These are phyloP conservation scores for Patellaria atrata DNA, from an alignment of 495 filamentous ascomycete species.

Conservation along the genomic window DNA sequence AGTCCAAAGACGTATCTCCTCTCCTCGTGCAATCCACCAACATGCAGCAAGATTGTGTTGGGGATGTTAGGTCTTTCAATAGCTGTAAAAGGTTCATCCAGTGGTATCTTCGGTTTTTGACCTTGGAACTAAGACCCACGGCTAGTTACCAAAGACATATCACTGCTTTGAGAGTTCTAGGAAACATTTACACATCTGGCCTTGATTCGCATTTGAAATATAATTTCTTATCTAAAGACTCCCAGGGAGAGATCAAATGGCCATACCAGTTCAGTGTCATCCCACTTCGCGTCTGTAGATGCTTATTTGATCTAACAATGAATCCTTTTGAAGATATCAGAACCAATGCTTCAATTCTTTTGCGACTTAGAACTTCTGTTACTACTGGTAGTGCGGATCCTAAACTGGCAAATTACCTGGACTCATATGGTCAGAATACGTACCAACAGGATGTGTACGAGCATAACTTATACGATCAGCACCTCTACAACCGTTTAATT, in stretches of 20 bases:
- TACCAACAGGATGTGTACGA: background rate
- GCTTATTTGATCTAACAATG: conserved; percentile 61
- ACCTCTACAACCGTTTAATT: too few relatives aligned
- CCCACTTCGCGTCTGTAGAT: conserved; percentile 30
- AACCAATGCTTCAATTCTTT: conserved; percentile 41
- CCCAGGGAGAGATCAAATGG: conserved; percentile 32
- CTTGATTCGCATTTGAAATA: conserved; percentile 23
- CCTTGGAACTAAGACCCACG: conserved; percentile 53
- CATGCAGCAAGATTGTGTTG: conserved; percentile 4
- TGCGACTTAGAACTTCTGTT: too few relatives aligned
- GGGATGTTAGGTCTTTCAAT: conserved; percentile 6
- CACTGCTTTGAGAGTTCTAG: conserved; percentile 55
- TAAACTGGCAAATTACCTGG: too few relatives aligned
- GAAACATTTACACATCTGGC: conserved; percentile 44
- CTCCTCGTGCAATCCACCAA: too few relatives aligned
- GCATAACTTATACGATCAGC: conserved; percentile 10
- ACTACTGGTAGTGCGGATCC: too few relatives aligned
- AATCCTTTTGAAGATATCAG: conserved; percentile 92
- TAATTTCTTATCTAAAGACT: conserved; percentile 20
- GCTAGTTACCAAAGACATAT: conserved; percentile 79
- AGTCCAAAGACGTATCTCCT: background rate
- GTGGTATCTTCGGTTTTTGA: conserved; percentile 60
- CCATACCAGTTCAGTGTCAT: conserved; percentile 42
- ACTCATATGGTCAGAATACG: too few relatives aligned
- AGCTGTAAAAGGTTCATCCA: conserved; percentile 45